phyloP scores from a whole-genome alignment of 352 stramenopile genomes.

The Paralagenidium karlingii region DNA sequence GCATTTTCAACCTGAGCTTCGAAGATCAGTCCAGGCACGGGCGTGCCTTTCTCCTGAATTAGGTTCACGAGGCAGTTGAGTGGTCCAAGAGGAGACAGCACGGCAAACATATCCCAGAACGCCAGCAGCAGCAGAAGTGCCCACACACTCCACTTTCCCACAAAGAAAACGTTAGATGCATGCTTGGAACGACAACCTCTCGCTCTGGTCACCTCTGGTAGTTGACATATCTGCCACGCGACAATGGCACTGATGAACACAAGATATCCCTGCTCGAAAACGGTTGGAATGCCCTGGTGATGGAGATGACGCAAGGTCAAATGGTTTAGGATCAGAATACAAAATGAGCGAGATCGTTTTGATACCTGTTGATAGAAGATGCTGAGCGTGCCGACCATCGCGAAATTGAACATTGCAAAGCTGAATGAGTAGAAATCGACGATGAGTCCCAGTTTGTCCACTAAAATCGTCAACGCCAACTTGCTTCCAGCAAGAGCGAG shows the following conservation, averaged over 20 bases:
- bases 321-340: neutral
- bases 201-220: no score
- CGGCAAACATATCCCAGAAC: conserved; percentile 96
- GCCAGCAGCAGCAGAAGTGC: conserved; percentile 87
- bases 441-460: conserved; percentile 24
- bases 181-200: no score
- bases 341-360: no score
- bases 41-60: conserved; percentile 79
- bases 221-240: conserved; percentile 91
- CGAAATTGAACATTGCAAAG: conserved; percentile 85
- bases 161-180: neutral
- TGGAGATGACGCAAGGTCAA: neutral
- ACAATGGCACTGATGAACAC: conserved; percentile 91
- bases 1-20: conserved; percentile 69
- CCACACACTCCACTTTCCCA: conserved; percentile 71
- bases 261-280: conserved; percentile 86
- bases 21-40: conserved; percentile 91
- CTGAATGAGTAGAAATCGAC: conserved; percentile 33
- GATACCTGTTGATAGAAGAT: conserved; percentile 75
- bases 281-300: conserved; percentile 53
- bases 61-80: conserved; percentile 89
- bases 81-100: conserved; percentile 91
- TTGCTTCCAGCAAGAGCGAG: conserved; percentile 61
- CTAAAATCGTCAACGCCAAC: conserved; percentile 54
- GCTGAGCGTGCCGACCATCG: conserved; percentile 62